These are phyloP conservation scores for Fusarium coffeatum DNA, from an alignment of 2,329 filamentous ascomycete genomes.

Conservation along the genomic window DNA sequence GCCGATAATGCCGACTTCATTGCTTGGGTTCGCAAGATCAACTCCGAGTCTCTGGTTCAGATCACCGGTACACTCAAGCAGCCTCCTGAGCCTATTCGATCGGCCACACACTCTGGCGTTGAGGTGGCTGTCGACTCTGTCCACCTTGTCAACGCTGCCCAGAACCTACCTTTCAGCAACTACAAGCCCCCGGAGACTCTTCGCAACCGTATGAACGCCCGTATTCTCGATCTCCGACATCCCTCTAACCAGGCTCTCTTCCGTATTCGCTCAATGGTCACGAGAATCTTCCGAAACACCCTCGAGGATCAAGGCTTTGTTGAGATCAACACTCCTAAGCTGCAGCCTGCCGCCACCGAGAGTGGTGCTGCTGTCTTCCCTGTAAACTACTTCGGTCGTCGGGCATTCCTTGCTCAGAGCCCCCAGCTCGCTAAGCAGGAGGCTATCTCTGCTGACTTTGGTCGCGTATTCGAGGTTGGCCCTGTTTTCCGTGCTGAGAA, in stretches of 20 bases:
- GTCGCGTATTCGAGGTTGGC: conserved; percentile 80
- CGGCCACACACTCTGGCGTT: conserved; percentile 78
- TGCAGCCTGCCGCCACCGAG: conserved; percentile 90
- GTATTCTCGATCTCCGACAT: conserved; percentile 87
- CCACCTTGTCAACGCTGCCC: conserved; percentile 63
- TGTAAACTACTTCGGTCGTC: conserved; percentile 89
- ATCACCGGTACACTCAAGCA: conserved; percentile 79
- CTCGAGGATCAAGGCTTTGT: conserved; percentile 83
- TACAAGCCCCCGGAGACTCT: conserved; percentile 73
- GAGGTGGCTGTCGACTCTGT: conserved; percentile 76
- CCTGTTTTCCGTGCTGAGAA: conserved; percentile 91
- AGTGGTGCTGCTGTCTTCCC: conserved; percentile 92
- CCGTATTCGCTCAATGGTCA: conserved; percentile 83
- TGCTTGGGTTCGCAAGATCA: conserved; percentile 86
- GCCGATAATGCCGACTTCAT: conserved; percentile 74
- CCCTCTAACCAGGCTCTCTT: conserved; percentile 88
- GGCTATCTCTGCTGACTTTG: conserved; percentile 89
- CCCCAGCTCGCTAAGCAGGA: conserved; percentile 95
- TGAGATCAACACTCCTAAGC: conserved; percentile 93
- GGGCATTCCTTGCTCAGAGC: conserved; percentile 89
- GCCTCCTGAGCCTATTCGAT: conserved; percentile 79
- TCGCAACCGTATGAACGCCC: conserved; percentile 79
- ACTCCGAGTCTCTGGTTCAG: conserved; percentile 80
- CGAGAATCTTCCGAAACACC: conserved; percentile 80
- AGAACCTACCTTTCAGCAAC: conserved; percentile 63